Percentiles rank a stretch among this genome's conserved stretches.
These are phyloP conservation scores for Cantharellus anzutake DNA, from an alignment of 768 basidiomycete species.

Conservation along the genomic window DNA sequence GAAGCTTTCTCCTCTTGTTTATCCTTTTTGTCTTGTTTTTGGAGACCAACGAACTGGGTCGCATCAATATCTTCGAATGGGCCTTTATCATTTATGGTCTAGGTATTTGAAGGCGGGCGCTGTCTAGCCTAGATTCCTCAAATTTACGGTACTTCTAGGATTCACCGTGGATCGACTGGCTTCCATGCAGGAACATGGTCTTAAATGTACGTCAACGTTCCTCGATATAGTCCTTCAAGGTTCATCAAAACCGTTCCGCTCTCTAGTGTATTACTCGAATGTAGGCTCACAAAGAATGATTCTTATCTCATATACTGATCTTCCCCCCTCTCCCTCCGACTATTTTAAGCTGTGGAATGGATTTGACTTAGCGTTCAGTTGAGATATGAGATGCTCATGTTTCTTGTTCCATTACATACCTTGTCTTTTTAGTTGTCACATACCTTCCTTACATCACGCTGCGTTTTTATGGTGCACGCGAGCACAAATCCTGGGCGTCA, in stretches of 20 bases:
- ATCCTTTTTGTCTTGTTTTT: conserved; percentile 62
- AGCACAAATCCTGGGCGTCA: conserved; percentile 42
- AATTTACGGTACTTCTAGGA: conserved; percentile 28
- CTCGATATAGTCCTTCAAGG: neutral
- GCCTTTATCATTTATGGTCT: conserved; percentile 48
- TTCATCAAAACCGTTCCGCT: neutral
- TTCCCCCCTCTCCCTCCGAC: neutral
- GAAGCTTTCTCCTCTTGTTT: conserved; percentile 64
- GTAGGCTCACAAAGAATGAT: conserved; percentile 11
- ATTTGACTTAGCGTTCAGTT: conserved; percentile 82
- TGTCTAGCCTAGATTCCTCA: conserved; percentile 20
- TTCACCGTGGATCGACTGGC: conserved; percentile 87
- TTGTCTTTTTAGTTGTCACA: conserved; percentile 37
- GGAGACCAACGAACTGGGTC: conserved; percentile 43
- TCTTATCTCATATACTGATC: conserved; percentile 3
- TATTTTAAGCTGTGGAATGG: conserved; percentile 41
- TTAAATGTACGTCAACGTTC: conserved; percentile 37
- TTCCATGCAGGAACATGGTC: conserved; percentile 89
- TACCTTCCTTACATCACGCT: conserved; percentile 61
- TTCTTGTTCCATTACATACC: neutral
- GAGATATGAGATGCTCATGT: conserved; percentile 6
- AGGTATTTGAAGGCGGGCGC: conserved; percentile 13
- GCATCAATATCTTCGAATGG: conserved; percentile 45
- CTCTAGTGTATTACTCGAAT: conserved; percentile 15
- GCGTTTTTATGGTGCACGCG: conserved; percentile 58